These are phyloP conservation scores for Ceratobasidium theobromae DNA, from an alignment of 1,284 basidiomycete genomes.

Conservation along the genomic window DNA sequence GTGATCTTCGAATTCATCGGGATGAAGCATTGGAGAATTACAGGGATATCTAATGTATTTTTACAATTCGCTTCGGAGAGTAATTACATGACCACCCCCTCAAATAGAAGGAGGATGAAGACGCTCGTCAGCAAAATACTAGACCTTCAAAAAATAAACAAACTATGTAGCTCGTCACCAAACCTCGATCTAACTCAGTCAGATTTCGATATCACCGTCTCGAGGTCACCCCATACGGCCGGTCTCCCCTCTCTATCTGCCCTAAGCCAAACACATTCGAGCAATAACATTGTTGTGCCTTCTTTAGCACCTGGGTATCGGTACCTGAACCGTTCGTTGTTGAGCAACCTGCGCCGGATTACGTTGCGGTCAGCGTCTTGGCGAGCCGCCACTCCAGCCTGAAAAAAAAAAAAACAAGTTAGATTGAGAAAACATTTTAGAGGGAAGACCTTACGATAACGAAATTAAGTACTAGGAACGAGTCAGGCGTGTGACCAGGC, in stretches of 20 bases:
- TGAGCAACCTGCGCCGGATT: background rate
- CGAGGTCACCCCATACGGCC: slow-evolving; percentile 8
- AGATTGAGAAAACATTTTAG: background rate
- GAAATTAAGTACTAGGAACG: slow-evolving; percentile 4
- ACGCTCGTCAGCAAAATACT: too few species aligned
- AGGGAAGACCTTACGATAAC: background rate
- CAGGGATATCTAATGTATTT: too few species aligned
- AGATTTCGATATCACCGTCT: background rate
- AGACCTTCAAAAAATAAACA: too few species aligned
- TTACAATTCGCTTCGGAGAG: too few species aligned
- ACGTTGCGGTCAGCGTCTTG: background rate
- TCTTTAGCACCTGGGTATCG: background rate
- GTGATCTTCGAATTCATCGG: too few species aligned
- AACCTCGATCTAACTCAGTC: too few species aligned
- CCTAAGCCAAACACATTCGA: background rate
- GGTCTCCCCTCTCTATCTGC: slow-evolving; percentile 3
- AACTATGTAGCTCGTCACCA: too few species aligned
- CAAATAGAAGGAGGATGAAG: too few species aligned
- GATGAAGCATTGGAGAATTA: too few species aligned
- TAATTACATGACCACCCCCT: too few species aligned
- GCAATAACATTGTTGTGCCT: background rate
- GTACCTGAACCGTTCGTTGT: background rate
- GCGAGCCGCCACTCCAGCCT: slow-evolving; percentile 10
- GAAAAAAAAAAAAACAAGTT: background rate
- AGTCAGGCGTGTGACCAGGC: slow-evolving; percentile 18